Base-by-base conservation (phyloP, 2,329 filamentous ascomycete genomes). In the Fusarium chlamydosporum region DNA sequence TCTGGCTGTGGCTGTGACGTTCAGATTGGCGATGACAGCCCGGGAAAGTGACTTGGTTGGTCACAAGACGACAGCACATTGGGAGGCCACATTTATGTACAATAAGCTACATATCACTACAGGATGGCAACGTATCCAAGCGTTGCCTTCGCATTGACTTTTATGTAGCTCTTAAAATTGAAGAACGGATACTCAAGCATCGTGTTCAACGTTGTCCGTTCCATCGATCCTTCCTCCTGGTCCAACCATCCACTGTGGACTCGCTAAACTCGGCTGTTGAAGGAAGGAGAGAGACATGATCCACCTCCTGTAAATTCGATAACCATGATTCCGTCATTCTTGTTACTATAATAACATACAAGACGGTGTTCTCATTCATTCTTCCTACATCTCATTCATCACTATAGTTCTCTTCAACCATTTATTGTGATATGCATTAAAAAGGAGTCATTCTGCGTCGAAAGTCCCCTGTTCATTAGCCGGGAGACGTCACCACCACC, bases 1-100 rank as follows among this genome's bases (percentile, higher is more conserved):
- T 69, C 34, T 34, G 37, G 47, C 37, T 60, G 65, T 50, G 65
- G 59, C 65, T 65, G 34, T 64, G n/a, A 31, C 47, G 57, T 60
- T 61, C n/a, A 70, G 61, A 68, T 70, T 70, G 61, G 61, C 61
- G 66, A 70, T 29, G 47, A 54, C 61, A 54, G n/a, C n/a, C n/a
- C n/a, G 45, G 61, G 66, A 26, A 59, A 37, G 33, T 37, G 27
- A 50, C 33, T 34, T 38, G 35, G 26, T 16, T 18, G 4, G 15
- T 16, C 1, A 27, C 18, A 16, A 34, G 53, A 23, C 11, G 16
- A n/a, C 18, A 33, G 29, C 4, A 20, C 8, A 15, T 23, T 46
- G 37, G 23, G 23, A 23, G 5, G 23, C 23, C 5, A 23, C 23
- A 23, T 23, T 23, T 23, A 23, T 15, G 2, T 20, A 20, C 12